phyloP scores from a whole-genome alignment of 2,329 filamentous ascomycete species.

The Verticillium nubilum region DNA sequence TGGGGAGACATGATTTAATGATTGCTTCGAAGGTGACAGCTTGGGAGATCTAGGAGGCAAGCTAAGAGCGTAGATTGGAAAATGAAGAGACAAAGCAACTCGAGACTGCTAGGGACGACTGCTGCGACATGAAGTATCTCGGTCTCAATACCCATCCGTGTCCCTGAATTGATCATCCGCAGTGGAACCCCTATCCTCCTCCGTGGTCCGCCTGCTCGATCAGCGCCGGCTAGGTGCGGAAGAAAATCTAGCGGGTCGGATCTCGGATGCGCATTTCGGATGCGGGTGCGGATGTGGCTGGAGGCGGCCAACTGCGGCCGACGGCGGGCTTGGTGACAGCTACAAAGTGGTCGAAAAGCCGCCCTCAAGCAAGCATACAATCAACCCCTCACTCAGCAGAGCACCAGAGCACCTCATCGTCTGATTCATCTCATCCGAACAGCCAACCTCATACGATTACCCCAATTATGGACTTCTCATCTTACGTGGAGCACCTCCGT shows the following conservation, averaged over 20 bases:
- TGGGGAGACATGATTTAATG: constrained; percentile 35
- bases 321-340: constrained; percentile 1
- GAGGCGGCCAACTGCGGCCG: constrained; percentile 8
- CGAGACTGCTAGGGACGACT: constrained; percentile 1
- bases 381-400: neutral
- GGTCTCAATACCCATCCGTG: neutral
- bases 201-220: neutral
- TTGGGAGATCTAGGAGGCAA: neutral
- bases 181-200: neutral
- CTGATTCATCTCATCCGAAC: neutral
- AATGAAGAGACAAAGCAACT: neutral
- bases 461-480: constrained; percentile 27
- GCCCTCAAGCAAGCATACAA: neutral
- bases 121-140: constrained; percentile 5
- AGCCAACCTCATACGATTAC: constrained; percentile 3
- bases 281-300: constrained; percentile 5
- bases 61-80: neutral
- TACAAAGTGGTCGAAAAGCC: constrained; percentile 11
- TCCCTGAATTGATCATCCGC: neutral
- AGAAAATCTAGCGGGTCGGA: neutral
- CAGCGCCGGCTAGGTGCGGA: constrained; percentile 10
- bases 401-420: neutral
- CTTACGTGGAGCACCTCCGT: constrained; percentile 32
- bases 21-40: neutral
- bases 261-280: constrained; percentile 11